Base-by-base conservation (phyloP, 2,329 filamentous ascomycete species). In the Xenoacremonium recifei region DNA sequence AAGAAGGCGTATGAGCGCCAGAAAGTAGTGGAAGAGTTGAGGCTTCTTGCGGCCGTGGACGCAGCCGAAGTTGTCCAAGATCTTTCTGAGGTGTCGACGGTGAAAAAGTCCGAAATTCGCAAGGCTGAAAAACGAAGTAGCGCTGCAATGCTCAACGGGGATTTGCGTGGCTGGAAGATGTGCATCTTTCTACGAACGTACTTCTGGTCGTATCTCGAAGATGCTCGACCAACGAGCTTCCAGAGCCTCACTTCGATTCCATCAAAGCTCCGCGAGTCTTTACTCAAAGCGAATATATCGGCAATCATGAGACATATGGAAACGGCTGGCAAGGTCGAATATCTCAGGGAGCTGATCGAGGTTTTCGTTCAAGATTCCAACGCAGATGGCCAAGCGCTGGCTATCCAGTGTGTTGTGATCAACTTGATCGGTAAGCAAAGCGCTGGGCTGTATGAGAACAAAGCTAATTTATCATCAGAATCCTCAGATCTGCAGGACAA, bases 131-230 rank as follows among this genome's bases (percentile, higher is more conserved):
- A 64, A 42, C 49, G 58, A 35, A 66, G 62, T 36, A 53, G 51
- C 21, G 42, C 60, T 17, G 59, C 61, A 1, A 65, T 71, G 54
- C 34, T 54, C 5, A 45, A 54, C 4, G 68, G 67, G 1, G 61
- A 68, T 20, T 21, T 70, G 12, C 57, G 61, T 21, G 72, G 70
- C 5, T 77, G 75, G 73, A 69, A 68, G 47, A 50, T 75, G 20
- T 65, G 69, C 40, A 67, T 62, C 3, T 72, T 77, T 40, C 50
- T 77, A 7, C 61, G 62, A 5, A 66, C 55, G 4, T 61, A 68
- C 37, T 60, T 72, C 17, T 53, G 61, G 1, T 47, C 59, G 4
- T 48, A 58, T 1, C 42, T 70, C 15, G 55, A 61, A 6, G 56
- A 59, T 0, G 47, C 65, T 6, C 61, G 60, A 3, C 66, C 65